Evolutionary conservation across 139 green algal species (phyloP), one percentile per base, ranked within the genome.

Genomic region (Pseudopediastrum boryanum): DNA sequence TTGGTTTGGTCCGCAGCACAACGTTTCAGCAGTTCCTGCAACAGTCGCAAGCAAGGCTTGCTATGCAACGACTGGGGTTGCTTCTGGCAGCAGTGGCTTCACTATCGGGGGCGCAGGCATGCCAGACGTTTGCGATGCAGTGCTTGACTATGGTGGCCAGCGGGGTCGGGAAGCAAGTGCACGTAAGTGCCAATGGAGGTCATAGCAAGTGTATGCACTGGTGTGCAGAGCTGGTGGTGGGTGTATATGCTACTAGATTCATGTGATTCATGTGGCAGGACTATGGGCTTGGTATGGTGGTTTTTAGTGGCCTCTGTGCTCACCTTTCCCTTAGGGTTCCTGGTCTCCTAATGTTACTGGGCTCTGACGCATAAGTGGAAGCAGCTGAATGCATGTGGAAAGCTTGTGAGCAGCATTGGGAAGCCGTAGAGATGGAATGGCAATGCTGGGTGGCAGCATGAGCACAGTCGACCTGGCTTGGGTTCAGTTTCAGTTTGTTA

Each of bases 1-100:
- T 12, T 67, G 71, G 71, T 78, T 36, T 50, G 68, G 38, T 65
- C 42, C 46, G 71, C 71, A 78, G 71, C 71, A 78, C 64, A 54
- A 81, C 72, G 46, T 81, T 81, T 25, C 74, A 72, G 54, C 54
- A 48, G 54, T 78, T 78, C n/a, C n/a, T 69, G 52, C 56, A 43
- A 31, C 71, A 78, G 5, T 42, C 62, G 3, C 31, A 73, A 66
- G 44, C 62, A 6, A 65, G 31, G 74, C 74, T 81, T 61, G 74
- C 74, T 31, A 61, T 74, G 61, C 74, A 81, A 64, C 74, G 74
- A 7, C 62, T 81, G 25, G 74, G 74, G 31, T 72, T 81, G 74
- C 74, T 81, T 35, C 50, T 81, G 61, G 74, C 74, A 71, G 74
- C 74, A 6, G 74, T 81, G 61, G 74, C 74, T 31, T 73, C 74